Conservation (phyloP, 2,329 filamentous ascomycete species). For the Beauveria caledonica region DNA sequence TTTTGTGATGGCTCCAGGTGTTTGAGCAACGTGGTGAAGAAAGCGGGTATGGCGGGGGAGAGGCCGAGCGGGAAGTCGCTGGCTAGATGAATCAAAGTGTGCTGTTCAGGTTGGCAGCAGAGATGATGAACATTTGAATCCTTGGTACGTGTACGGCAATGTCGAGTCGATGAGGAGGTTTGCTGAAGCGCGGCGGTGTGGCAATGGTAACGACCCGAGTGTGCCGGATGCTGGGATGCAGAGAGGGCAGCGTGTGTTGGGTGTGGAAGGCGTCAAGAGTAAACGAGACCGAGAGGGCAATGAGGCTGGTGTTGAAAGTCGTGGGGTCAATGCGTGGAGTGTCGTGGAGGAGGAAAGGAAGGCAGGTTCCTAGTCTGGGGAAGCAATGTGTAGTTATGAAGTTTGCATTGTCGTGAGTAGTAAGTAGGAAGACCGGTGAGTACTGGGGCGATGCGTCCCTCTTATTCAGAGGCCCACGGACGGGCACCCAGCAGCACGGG, state of each 20-base stretch:
- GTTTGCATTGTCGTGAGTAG: conserved; percentile 15
- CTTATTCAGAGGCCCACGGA: conserved; percentile 9
- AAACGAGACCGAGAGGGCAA: not conserved
- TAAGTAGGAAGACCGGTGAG: conserved; percentile 20
- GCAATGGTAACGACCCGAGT: not conserved
- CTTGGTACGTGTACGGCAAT: not conserved
- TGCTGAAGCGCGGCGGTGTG: not conserved
- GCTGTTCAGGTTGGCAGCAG: conserved; percentile 13
- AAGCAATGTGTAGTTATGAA: conserved; percentile 18
- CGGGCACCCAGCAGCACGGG: conserved; percentile 5
- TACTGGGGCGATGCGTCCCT: conserved; percentile 14
- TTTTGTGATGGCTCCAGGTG: conserved; percentile 23
- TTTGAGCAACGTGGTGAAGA: conserved; percentile 25
- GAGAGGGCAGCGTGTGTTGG: not conserved
- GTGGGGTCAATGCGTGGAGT: not conserved
- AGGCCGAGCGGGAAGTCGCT: conserved; percentile 11
- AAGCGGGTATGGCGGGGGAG: conserved; percentile 9
- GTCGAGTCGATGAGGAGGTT: not conserved
- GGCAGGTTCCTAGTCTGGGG: conserved; percentile 16
- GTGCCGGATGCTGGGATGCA: not conserved
- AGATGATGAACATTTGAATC: not conserved
- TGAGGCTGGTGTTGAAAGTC: not conserved
- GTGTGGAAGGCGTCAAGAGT: not conserved
- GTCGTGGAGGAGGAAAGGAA: conserved; percentile 14
- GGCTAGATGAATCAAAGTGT: not conserved